Percentiles rank a stretch among this genome's conserved stretches.
Conservation (phyloP, 2,329 filamentous ascomycete species). For the Cordyceps cicadae region DNA sequence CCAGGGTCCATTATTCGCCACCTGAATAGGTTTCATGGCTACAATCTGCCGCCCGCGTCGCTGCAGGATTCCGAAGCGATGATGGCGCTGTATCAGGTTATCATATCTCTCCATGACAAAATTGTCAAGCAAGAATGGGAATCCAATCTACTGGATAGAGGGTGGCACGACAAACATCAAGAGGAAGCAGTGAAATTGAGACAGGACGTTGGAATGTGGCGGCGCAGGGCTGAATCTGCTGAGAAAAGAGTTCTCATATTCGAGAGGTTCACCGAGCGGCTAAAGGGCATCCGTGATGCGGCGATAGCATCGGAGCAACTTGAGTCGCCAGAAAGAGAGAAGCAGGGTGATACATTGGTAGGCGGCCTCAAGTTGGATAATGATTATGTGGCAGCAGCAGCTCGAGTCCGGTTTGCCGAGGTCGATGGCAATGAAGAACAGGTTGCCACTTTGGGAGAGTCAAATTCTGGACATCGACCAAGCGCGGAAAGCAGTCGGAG, state of each 20-base stretch:
- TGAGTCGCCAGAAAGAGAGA: not conserved
- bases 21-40: not conserved
- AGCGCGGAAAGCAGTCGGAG: not conserved
- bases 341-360: not conserved
- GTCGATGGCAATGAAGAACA: constrained; percentile 5
- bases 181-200: constrained; percentile 13
- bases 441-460: not conserved
- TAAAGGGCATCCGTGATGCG: constrained; percentile 25
- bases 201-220: constrained; percentile 37
- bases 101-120: constrained; percentile 5
- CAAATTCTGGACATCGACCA: not conserved
- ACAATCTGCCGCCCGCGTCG: not conserved
- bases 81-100: not conserved
- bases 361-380: not conserved
- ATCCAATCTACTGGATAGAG: not conserved
- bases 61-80: not conserved
- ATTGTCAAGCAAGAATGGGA: not conserved
- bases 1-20: constrained; percentile 4
- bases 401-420: constrained; percentile 9
- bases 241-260: constrained; percentile 44
- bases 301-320: constrained; percentile 9
- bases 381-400: constrained; percentile 1
- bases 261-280: constrained; percentile 32
- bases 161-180: not conserved
- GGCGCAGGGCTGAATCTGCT: constrained; percentile 44